Evolutionary conservation across 1,284 basidiomycete genomes (phyloP).

Genomic region (Calocybe gambosa): DNA sequence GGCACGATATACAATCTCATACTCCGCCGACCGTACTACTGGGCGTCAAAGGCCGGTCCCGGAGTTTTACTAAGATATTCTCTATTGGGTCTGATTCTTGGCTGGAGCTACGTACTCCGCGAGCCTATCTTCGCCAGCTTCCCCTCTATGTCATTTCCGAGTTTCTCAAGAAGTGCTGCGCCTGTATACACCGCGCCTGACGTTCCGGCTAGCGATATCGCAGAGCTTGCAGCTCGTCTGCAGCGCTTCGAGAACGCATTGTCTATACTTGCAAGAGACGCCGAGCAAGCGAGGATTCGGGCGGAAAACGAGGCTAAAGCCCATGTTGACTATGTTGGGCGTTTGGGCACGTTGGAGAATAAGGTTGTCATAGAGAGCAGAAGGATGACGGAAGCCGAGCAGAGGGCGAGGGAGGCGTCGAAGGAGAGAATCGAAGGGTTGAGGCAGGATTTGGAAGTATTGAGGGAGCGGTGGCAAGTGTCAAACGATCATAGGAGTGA

Average conservation of each 20-base stretch:
- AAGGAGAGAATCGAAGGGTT: conserved; percentile 43
- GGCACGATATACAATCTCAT: conserved; percentile 40
- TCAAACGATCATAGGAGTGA: conserved; percentile 27
- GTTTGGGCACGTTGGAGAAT: conserved; percentile 50
- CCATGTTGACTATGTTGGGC: conserved; percentile 44
- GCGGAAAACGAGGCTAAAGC: conserved; percentile 45
- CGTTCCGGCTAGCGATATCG: conserved; percentile 58
- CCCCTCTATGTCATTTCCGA: conserved; percentile 3
- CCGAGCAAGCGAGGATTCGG: conserved; percentile 41
- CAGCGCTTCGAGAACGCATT: conserved; percentile 59
- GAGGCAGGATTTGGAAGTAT: conserved; percentile 47
- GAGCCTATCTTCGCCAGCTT: conserved; percentile 23
- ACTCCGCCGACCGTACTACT: conserved; percentile 38
- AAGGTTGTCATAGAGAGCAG: conserved; percentile 50
- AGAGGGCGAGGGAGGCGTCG: conserved; percentile 38
- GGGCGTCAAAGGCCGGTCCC: conserved; percentile 27
- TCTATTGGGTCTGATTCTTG: conserved; percentile 35
- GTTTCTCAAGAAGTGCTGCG: conserved; percentile 15
- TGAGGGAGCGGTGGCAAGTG: conserved; percentile 41
- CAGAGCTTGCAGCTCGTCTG: conserved; percentile 66
- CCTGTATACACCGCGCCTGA: conserved; percentile 42
- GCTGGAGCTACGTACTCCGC: conserved; percentile 32
- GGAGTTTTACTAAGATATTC: conserved; percentile 32
- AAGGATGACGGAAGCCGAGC: conserved; percentile 50
- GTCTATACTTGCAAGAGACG: conserved; percentile 48